Evolutionary conservation across 2,329 filamentous ascomycete species (phyloP), one percentile per base, ranked within the genome.

Genomic region (Didymella segeticola): DNA sequence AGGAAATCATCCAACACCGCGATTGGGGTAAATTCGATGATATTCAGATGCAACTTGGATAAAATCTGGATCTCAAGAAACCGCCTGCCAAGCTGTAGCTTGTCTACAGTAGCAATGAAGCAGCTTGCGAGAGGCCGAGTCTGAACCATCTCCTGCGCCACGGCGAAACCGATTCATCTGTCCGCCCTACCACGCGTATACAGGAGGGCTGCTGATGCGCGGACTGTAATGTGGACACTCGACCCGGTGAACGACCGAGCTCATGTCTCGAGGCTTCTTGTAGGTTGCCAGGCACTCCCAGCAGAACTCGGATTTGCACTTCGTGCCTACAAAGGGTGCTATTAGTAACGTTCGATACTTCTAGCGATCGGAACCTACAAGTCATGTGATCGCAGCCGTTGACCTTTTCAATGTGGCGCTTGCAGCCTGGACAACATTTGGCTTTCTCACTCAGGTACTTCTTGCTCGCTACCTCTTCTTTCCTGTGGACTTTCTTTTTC

Each of bases 311-410:
- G 67, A 62, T 20, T 48, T 62, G 47, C 77, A 79, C 47, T 69
- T 73, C 20, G 60, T 56, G 50, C 75, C 76, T 63, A 27, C 20
- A 17, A 14, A 8, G 6, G 6, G 0, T 15, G 22, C 39, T 26
- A 39, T 49, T 23, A 46, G 34, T 23, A 3, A n/a, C 15, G 1
- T 14, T 45, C n/a, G n/a, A n/a, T n/a, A n/a, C n/a, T 19, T 14
- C 4, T 27, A 26, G n/a, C 5, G 15, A 25, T 11, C n/a, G n/a
- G 12, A 19, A 52, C 64, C 60, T 47, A 69, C 71, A 74, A 15
- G 58, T 70, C 67, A 75, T 72, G 60, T 78, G 76, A 62, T 79
- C 76, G 53, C 77, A 79, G 6, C 76, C 76, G 36, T 62, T 60
- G 22, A 51, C 64, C 66, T 78, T 78, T 64, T 78, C 70, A 27